Evolutionary conservation across 768 basidiomycete species (phyloP), one percentile per base, ranked within the genome.

Genomic region (Psilocybe subaeruginosa): DNA sequence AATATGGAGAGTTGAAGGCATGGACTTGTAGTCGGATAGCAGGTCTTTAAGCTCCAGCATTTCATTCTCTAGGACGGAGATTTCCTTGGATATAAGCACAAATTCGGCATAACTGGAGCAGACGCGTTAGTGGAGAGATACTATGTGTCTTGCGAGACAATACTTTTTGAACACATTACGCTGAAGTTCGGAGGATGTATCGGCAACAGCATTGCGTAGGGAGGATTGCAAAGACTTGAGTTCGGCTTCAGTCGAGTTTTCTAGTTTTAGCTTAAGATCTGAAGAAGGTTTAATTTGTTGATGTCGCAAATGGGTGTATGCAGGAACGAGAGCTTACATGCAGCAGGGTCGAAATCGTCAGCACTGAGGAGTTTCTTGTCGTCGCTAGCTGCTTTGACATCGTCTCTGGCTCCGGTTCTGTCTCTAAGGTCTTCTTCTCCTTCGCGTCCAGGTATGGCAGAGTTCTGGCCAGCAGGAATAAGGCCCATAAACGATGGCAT

Each of bases 11-110:
- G 94, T 82, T 6, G 95, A 93, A 0, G 97, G 97, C 85, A 99
- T 95, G 58, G 87, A 87, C 74, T 96, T 95, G 91, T 96, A 99
- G 70, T 99, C 97, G 11, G 92, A 89, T 3, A 99, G 82, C 5
- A 91, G 85, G 58, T 96, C 94, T 73, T 97, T 98, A 72, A 99
- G 86, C 70, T 99, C 96, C 31, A 98, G 84, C 91, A 99, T 93
- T 73, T 98, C 96, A 70, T 95, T 96, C 78, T 99, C 97, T 29
- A 99, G 85, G 1, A 92, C 90, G 29, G 92, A 90, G 56, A 99
- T 97, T 76, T 99, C 97, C 71, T 99, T 99, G 3, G 97, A 97
- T 19, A 99, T 93, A 58, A 91, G 82, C 29, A 99, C 93, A 71
- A 99, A 99, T 72, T 99, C 95, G 49, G 95, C 92, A 70, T 99